Percentiles rank a stretch among this genome's conserved stretches.
Conservation (phyloP, 352 stramenopile species). For the Bremia lactucae region DNA sequence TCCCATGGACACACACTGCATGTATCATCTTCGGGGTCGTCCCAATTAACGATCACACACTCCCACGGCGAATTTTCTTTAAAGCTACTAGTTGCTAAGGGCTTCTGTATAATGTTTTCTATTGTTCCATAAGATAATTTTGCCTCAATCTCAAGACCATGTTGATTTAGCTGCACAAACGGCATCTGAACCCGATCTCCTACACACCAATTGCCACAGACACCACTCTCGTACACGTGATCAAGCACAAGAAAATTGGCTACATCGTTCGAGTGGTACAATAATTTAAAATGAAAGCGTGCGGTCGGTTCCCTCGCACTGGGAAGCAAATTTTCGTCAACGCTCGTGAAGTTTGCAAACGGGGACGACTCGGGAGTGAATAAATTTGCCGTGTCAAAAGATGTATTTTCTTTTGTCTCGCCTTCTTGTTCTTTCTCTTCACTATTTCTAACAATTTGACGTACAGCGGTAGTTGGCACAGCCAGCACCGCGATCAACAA, state of each 20-base stretch:
- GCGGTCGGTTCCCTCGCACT: constrained; percentile 24
- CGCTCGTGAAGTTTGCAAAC: constrained; percentile 60
- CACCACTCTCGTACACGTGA: constrained; percentile 65
- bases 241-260: constrained; percentile 83
- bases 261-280: constrained; percentile 69
- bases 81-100: constrained; percentile 7
- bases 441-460: background rate
- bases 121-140: constrained; percentile 64
- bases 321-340: constrained; percentile 45
- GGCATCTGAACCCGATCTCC: constrained; percentile 69
- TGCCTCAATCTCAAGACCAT: constrained; percentile 43
- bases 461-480: constrained; percentile 30
- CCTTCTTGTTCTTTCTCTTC: constrained; percentile 28
- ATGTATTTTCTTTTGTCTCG: constrained; percentile 13
- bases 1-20: constrained; percentile 74
- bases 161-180: constrained; percentile 49
- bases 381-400: constrained; percentile 8
- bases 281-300: constrained; percentile 52
- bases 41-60: constrained; percentile 59
- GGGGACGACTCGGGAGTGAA: constrained; percentile 31
- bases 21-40: constrained; percentile 55
- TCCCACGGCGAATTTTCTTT: constrained; percentile 58
- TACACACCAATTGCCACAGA: constrained; percentile 57
- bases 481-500: constrained; percentile 55
- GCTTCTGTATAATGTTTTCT: constrained; percentile 27